Base-by-base conservation (phyloP, 345 rosid genomes). In the Aquilaria malaccensis region DNA sequence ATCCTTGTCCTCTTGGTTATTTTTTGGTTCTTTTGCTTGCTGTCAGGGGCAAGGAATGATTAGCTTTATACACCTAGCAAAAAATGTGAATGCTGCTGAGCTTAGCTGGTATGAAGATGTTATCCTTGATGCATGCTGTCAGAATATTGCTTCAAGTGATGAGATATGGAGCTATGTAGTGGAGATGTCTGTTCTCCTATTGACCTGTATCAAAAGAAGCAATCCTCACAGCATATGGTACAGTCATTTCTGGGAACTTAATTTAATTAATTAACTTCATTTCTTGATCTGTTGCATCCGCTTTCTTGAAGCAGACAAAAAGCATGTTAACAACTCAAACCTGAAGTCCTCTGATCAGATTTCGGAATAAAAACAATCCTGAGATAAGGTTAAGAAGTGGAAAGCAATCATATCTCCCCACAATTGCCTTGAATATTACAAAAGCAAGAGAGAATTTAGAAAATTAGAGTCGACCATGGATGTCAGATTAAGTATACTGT, bases 11-110 rank as follows among this genome's bases (percentile, higher is more conserved):
- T 58, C 6, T 29, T 62, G 4, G 29, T 56, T 12, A 33, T 50
- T 14, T 65, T 60, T 74, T 67, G 2, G 56, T 63, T 22, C 22
- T 22, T 22, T 67, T 66, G 55, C n/a, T 76, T 66, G 59, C 54
- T 77, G 71, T 53, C 67, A 93, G 98, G 87, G 85, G 13, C 96
- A 93, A 71, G 96, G 99, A 57, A 86, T 87, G 90, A 79, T 90
- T 74, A 73, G 79, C 65, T 76, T 87, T 63, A 72, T 78, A 55
- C 84, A 86, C 66, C 70, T 90, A 2, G 92, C 79, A 0, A 86
- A 76, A 67, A 81, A 76, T 65, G 86, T 86, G 71, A 79, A 72
- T 79, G 73, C 79, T 11, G 63, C 73, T 55, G 95, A 84, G 64
- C 74, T 89, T 50, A 69, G 83, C 59, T 62, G 56, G 61, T 93